A percentile compares a stretch with the other conserved stretches of the same genome.
These are phyloP conservation scores for Bipolaris sorokiniana DNA, from an alignment of 2,329 filamentous ascomycete genomes.

Conservation along the genomic window DNA sequence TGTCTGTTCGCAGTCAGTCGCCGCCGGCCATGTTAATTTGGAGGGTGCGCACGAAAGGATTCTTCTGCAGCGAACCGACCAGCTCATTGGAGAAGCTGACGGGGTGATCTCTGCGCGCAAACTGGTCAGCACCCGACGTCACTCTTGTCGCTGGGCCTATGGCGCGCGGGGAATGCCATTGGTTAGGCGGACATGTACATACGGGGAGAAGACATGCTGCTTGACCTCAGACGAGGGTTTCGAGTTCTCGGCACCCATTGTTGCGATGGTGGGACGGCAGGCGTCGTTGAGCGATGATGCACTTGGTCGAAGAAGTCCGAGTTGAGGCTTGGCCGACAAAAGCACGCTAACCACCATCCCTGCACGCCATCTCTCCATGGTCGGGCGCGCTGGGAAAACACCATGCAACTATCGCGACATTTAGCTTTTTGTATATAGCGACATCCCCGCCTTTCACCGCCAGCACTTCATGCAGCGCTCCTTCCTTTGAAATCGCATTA, in stretches of 20 bases:
- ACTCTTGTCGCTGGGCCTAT: constrained; percentile 5
- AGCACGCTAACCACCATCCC: constrained; percentile 27
- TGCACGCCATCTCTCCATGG: constrained; percentile 18
- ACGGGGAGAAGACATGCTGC: constrained; percentile 69
- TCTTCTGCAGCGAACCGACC: constrained; percentile 81
- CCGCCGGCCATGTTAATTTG: background rate
- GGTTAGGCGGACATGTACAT: constrained; percentile 35
- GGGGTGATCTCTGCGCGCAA: constrained; percentile 61
- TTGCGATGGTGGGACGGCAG: constrained; percentile 32
- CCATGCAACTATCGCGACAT: constrained; percentile 18
- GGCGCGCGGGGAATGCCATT: constrained; percentile 29
- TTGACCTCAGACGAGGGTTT: constrained; percentile 61
- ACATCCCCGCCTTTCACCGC: background rate
- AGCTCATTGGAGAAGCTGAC: constrained; percentile 80
- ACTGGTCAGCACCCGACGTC: constrained; percentile 37
- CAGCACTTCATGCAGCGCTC: background rate
- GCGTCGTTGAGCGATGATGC: constrained; percentile 34
- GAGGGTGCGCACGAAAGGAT: constrained; percentile 71
- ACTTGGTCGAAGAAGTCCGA: constrained; percentile 41
- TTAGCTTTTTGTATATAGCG: background rate
- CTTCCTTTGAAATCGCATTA: background rate
- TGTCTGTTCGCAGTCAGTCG: constrained; percentile 62
- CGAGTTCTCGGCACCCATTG: constrained; percentile 68
- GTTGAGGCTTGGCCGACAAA: constrained; percentile 36
- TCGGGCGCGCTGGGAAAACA: constrained; percentile 21